phyloP scores from a whole-genome alignment of 306 rosid species.

The Dryas alaskensis region DNA sequence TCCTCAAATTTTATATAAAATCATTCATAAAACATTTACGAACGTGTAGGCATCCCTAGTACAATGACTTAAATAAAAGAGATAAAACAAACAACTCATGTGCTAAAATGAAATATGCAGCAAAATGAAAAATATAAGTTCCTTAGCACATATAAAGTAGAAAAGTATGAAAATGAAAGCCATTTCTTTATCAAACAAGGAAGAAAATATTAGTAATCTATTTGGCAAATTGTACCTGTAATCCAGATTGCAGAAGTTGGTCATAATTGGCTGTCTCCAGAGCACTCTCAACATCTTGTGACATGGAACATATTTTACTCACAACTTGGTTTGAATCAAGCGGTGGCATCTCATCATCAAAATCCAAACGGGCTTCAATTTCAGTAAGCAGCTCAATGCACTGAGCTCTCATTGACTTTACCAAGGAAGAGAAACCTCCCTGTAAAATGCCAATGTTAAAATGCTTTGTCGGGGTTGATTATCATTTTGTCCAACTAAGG shows the following conservation, averaged over 20 bases:
- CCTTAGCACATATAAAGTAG: not conserved
- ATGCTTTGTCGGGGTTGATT: not conserved
- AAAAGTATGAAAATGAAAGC: not conserved
- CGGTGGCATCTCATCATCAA: slow-evolving; percentile 95
- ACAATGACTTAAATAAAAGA: not conserved
- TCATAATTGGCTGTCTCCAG: slow-evolving; percentile 87
- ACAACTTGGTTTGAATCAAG: slow-evolving; percentile 54
- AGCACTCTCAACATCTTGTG: slow-evolving; percentile 72
- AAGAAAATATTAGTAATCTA: not conserved
- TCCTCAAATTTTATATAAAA: not conserved
- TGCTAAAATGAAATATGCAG: not conserved
- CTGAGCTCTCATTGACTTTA: slow-evolving; percentile 58
- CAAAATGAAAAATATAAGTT: not conserved
- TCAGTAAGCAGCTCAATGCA: slow-evolving; percentile 92
- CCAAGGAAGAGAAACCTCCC: slow-evolving; percentile 94
- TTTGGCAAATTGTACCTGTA: slow-evolving; percentile 53
- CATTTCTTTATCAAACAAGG: not conserved
- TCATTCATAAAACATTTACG: not conserved
- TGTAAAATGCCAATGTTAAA: slow-evolving; percentile 28
- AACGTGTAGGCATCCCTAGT: not conserved
- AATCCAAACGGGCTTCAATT: slow-evolving; percentile 95
- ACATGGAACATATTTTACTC: slow-evolving; percentile 60
- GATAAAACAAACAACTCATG: not conserved
- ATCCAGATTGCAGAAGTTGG: slow-evolving; percentile 94
- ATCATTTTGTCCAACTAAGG: not conserved